Conservation (phyloP, 2,329 filamentous ascomycete genomes). For the Cryphonectria radicalis region DNA sequence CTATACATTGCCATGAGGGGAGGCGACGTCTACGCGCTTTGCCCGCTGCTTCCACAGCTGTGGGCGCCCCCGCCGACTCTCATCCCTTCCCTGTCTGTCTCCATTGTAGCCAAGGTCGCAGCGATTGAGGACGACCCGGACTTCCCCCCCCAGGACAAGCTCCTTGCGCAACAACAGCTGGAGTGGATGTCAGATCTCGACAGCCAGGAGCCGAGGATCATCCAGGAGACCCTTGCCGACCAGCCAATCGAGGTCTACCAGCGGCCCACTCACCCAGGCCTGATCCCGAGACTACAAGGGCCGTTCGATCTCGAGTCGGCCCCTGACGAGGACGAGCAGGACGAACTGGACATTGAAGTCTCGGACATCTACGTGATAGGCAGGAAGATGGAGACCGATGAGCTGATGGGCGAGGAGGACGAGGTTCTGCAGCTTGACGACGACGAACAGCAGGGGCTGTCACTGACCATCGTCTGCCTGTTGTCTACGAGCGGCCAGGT, state of each 20-base stretch:
- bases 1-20: conserved; percentile 95
- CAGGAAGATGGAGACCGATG: conserved; percentile 62
- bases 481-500: conserved; percentile 65
- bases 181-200: conserved; percentile 72
- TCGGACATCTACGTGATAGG: conserved; percentile 68
- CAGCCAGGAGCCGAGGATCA: conserved; percentile 61
- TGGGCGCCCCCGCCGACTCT: conserved; percentile 81
- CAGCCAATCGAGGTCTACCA: conserved; percentile 58
- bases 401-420: conserved; percentile 67
- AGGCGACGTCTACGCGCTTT: conserved; percentile 91
- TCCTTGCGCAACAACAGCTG: conserved; percentile 66
- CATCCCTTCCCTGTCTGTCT: conserved; percentile 80
- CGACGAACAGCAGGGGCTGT: conserved; percentile 62
- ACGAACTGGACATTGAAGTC: conserved; percentile 60
- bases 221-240: conserved; percentile 55
- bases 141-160: conserved; percentile 56
- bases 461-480: conserved; percentile 62
- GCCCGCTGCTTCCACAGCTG: conserved; percentile 82
- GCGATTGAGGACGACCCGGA: conserved; percentile 63
- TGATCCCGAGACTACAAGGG: conserved; percentile 64
- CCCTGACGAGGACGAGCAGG: conserved; percentile 55
- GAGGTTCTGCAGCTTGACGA: conserved; percentile 63
- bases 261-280: conserved; percentile 60
- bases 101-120: conserved; percentile 75
- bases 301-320: conserved; percentile 63